phyloP scores from a whole-genome alignment of 106 monocot species.

The Dendrobium chrysotoxum region DNA sequence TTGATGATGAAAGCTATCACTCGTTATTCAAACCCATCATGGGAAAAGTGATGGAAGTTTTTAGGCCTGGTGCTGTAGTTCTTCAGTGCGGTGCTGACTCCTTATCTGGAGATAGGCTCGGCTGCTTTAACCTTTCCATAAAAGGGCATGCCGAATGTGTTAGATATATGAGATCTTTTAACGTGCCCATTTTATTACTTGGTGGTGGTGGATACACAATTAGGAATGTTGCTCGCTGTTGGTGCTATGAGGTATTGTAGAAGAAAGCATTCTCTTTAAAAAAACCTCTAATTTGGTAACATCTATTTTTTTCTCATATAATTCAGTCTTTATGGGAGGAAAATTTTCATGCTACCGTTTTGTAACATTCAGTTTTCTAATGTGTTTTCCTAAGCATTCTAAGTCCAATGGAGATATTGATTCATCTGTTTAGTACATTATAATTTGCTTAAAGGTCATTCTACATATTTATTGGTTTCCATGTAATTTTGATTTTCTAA shows the following conservation, averaged over 20 bases:
- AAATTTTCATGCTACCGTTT: not conserved
- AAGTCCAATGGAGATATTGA: not conserved
- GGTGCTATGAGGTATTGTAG: slow-evolving; percentile 59
- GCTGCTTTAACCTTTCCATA: slow-evolving; percentile 67
- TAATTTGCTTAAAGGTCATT: not conserved
- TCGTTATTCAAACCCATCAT: slow-evolving; percentile 71
- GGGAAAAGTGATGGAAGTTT: slow-evolving; percentile 71
- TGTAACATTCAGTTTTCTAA: not conserved
- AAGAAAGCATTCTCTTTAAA: not conserved
- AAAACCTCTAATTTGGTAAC: not conserved
- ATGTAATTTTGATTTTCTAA: not conserved
- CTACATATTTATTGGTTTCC: not conserved
- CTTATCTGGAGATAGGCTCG: slow-evolving; percentile 58
- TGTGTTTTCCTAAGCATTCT: not conserved
- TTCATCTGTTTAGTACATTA: not conserved
- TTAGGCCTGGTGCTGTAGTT: slow-evolving; percentile 61
- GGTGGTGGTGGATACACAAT: slow-evolving; percentile 81
- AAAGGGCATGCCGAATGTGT: slow-evolving; percentile 69
- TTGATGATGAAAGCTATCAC: slow-evolving; percentile 75
- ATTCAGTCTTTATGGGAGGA: not conserved
- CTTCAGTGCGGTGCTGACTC: slow-evolving; percentile 79
- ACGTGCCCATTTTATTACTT: slow-evolving; percentile 54
- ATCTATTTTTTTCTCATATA: not conserved
- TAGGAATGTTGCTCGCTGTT: slow-evolving; percentile 69
- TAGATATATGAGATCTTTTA: slow-evolving; percentile 65